These are phyloP conservation scores for Corymbia calophylla DNA, from an alignment of 441 rosid genomes.

Conservation along the genomic window DNA sequence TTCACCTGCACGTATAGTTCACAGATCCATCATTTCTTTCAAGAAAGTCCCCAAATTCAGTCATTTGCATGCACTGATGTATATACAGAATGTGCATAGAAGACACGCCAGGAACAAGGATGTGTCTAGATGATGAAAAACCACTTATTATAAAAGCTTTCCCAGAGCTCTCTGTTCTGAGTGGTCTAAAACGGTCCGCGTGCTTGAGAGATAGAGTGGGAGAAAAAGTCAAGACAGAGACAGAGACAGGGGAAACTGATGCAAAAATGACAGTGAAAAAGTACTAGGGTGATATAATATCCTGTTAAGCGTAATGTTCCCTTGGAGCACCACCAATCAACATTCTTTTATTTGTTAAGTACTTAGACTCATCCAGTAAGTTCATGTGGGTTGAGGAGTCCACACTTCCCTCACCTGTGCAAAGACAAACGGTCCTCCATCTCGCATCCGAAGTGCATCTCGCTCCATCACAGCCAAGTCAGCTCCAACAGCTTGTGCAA, in stretches of 20 bases:
- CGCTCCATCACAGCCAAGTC: slow-evolving; percentile 83
- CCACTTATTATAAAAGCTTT: neutral
- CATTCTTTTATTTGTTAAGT: neutral
- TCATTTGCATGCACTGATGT: neutral
- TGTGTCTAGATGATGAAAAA: neutral
- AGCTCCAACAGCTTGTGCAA: slow-evolving; percentile 85
- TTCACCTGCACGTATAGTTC: slow-evolving; percentile 45
- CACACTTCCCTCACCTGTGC: slow-evolving; percentile 55
- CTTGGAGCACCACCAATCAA: neutral
- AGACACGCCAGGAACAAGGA: neutral
- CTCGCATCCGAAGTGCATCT: slow-evolving; percentile 92
- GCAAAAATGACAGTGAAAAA: neutral
- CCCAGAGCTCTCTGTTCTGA: neutral
- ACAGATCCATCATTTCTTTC: neutral
- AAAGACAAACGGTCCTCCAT: slow-evolving; percentile 95
- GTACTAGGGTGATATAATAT: neutral
- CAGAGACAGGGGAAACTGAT: neutral
- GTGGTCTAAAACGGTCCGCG: neutral
- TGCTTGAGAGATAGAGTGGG: neutral
- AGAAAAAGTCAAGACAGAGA: neutral
- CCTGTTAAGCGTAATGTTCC: neutral
- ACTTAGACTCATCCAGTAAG: neutral
- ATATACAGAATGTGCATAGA: neutral
- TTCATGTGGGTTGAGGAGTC: neutral
- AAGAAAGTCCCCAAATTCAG: neutral